phyloP scores from a whole-genome alignment of 2,329 filamentous ascomycete genomes.

The Aspergillus sp. region DNA sequence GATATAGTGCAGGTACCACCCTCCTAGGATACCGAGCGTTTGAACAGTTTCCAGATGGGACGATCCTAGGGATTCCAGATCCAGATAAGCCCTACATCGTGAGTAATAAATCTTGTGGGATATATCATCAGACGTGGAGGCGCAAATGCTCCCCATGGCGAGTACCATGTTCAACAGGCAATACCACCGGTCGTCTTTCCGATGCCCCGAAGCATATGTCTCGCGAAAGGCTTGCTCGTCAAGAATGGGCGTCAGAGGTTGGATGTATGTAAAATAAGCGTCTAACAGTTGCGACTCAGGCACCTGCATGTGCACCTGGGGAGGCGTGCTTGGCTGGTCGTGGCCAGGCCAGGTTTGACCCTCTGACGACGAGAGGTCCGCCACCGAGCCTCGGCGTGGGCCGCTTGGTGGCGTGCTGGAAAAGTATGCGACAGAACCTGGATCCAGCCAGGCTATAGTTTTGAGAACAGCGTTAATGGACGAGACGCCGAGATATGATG shows the following conservation, averaged over 20 bases:
- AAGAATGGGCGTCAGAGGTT: constrained; percentile 73
- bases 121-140: constrained; percentile 65
- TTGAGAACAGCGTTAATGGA: constrained; percentile 75
- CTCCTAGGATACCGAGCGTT: constrained; percentile 71
- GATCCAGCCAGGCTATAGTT: constrained; percentile 66
- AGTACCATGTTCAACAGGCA: constrained; percentile 77
- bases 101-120: constrained; percentile 73
- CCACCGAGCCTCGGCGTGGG: constrained; percentile 19
- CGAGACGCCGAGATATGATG: constrained; percentile 73
- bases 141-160: constrained; percentile 73
- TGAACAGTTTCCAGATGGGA: constrained; percentile 76
- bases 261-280: constrained; percentile 75
- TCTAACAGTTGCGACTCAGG: constrained; percentile 72
- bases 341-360: constrained; percentile 32
- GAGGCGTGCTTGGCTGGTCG: constrained; percentile 47
- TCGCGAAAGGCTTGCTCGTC: constrained; percentile 73
- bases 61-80: constrained; percentile 69
- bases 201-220: constrained; percentile 64
- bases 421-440: constrained; percentile 54
- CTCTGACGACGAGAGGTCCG: constrained; percentile 27
- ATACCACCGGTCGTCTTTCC: constrained; percentile 71
- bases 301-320: constrained; percentile 59
- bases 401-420: constrained; percentile 42
- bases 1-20: constrained; percentile 78
- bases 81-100: constrained; percentile 68